These are phyloP conservation scores for Penicillium sp. DNA, from an alignment of 2,329 filamentous ascomycete species.

Conservation along the genomic window DNA sequence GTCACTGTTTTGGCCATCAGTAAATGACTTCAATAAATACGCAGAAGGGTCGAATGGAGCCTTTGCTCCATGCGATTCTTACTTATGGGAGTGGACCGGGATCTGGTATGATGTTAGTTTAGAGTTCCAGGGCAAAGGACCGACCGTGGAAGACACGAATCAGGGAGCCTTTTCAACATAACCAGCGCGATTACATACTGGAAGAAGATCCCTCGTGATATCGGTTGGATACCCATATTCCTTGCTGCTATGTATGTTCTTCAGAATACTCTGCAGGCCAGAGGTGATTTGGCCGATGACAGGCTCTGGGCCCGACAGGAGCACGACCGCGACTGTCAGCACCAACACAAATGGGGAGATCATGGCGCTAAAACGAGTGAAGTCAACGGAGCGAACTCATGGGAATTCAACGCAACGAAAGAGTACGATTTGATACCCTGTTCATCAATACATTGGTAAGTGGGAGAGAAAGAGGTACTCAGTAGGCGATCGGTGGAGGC, in stretches of 20 bases:
- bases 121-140: background rate
- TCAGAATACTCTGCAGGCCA: conserved; percentile 57
- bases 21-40: background rate
- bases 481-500: background rate
- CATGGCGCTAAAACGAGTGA: background rate
- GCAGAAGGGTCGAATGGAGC: background rate
- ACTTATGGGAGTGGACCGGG: conserved; percentile 47
- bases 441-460: background rate
- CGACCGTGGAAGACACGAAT: background rate
- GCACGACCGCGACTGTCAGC: conserved; percentile 22
- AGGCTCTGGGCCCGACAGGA: conserved; percentile 27
- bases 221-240: conserved; percentile 63
- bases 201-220: conserved; percentile 61
- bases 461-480: background rate
- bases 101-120: conserved; percentile 32
- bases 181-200: conserved; percentile 44
- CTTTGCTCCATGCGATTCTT: conserved; percentile 11
- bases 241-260: conserved; percentile 54
- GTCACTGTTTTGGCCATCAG: conserved; percentile 49
- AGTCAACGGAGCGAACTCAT: background rate
- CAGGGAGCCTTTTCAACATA: background rate
- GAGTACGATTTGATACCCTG: too few relatives aligned
- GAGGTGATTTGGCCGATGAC: conserved; percentile 39
- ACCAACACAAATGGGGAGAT: conserved; percentile 11
- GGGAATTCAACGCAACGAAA: background rate